Evolutionary conservation across 495 filamentous ascomycete genomes (phyloP).

Genomic region (Neurospora terricola): DNA sequence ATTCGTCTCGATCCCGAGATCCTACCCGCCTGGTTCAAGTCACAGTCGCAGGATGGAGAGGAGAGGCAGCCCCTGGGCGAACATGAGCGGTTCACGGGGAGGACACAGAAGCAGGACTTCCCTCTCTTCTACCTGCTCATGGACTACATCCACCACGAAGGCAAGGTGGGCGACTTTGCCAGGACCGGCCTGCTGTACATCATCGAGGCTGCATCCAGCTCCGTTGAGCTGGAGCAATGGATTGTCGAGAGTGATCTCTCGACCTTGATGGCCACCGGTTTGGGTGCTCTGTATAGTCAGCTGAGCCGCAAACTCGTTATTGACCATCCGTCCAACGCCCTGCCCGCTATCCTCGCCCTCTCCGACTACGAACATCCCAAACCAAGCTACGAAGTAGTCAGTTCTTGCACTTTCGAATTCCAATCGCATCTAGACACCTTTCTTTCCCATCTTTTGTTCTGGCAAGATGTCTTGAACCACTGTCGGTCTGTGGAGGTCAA

Average conservation of each 20-base stretch:
- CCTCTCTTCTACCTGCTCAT: conserved; percentile 91
- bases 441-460: conserved; percentile 87
- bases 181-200: conserved; percentile 90
- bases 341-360: conserved; percentile 73
- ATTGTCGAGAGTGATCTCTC: conserved; percentile 94
- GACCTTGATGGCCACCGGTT: conserved; percentile 89
- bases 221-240: conserved; percentile 79
- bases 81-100: conserved; percentile 66
- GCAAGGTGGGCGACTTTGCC: conserved; percentile 92
- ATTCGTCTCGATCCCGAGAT: conserved; percentile 80
- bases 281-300: conserved; percentile 94
- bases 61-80: conserved; percentile 30
- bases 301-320: conserved; percentile 67
- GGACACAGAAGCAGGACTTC: conserved; percentile 86
- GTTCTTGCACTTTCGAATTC: conserved; percentile 57
- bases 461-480: conserved; percentile 96
- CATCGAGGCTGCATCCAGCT: conserved; percentile 83
- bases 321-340: conserved; percentile 48
- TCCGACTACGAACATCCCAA: conserved; percentile 67
- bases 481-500: conserved; percentile 87
- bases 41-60: conserved; percentile 33
- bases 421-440: conserved; percentile 82
- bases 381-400: conserved; percentile 56
- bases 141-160: conserved; percentile 91
- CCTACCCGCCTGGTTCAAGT: conserved; percentile 78